Base-by-base conservation (phyloP, 129 eudicot genomes). In the Artemisia annua region DNA sequence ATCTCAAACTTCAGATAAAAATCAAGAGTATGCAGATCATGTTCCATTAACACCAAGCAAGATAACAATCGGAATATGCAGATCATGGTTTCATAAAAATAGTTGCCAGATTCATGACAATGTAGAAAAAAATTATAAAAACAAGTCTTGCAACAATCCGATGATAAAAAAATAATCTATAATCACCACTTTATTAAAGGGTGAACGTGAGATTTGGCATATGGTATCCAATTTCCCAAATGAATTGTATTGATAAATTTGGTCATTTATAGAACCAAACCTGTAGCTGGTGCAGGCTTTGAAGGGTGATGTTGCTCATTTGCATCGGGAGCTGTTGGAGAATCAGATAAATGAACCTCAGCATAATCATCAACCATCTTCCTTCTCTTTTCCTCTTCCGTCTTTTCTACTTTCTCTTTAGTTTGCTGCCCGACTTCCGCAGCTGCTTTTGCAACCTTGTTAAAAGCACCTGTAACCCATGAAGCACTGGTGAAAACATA, bases 361-460 rank as follows among this genome's bases (percentile, higher is more conserved):
- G 86, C 86, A 55, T 51, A 82, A 16, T 82, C 83, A 50, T 77
- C 82, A n/a, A 77, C 80, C 86, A 82, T 82, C 30, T 71, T 78
- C 64, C 75, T 49, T 71, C 82, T 61, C 10, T 68, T 70, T 14
- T 80, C 84, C 26, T 80, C 78, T 15, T 76, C 82, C 0, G 66
- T 73, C 24, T 71, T 79, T 48, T 79, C 88, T 3, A 81, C 67
- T 65, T 85, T 85, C 81, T 78, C 86, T 66, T 85, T 81, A 11
- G 86, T 77, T 48, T 81, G 75, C n/a, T 81, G 83, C 19, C 88
- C 88, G 1, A 85, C 88, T 43, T 74, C 88, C 3, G 83, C 85
- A 7, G 86, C 88, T 22, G 81, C 86, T 74, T 70, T 85, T 2
- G 83, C 83, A 4, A 85, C 88, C 60, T 81, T 85, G 64, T 74